phyloP scores from a whole-genome alignment of 1,284 basidiomycete species.

The Microbotryomycetes sp. region DNA sequence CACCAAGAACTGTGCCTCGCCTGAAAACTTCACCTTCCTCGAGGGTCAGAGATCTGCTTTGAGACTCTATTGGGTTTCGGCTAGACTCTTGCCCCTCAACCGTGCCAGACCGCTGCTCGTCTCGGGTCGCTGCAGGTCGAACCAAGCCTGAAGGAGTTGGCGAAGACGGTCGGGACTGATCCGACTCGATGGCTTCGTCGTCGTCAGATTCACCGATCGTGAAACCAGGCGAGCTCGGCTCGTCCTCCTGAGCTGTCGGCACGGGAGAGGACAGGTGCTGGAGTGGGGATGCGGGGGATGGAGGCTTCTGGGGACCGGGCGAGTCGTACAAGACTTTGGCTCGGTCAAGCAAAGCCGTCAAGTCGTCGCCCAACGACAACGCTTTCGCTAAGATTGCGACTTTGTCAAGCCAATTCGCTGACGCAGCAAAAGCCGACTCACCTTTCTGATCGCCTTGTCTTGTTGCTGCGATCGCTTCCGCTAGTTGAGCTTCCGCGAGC shows the following conservation, averaged over 20 bases:
- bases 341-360: constrained; percentile 21
- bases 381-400: constrained; percentile 12
- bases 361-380: constrained; percentile 15
- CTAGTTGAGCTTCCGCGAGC: constrained; percentile 35
- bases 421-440: neutral
- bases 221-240: neutral
- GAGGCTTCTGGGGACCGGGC: neutral
- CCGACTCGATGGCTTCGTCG: too few species aligned
- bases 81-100: neutral
- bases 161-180: neutral
- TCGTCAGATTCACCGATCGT: constrained; percentile 9
- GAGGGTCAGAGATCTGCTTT: constrained; percentile 31
- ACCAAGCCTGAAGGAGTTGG: neutral
- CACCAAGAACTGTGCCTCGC: constrained; percentile 62
- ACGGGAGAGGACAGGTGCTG: constrained; percentile 41
- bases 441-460: constrained; percentile 35
- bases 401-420: neutral
- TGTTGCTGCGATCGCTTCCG: constrained; percentile 29
- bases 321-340: constrained; percentile 16
- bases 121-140: neutral
- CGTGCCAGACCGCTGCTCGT: neutral
- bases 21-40: constrained; percentile 70
- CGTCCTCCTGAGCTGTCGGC: neutral
- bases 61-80: constrained; percentile 28
- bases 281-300: constrained; percentile 45